Evolutionary conservation across 495 filamentous ascomycete species (phyloP), one percentile per base, ranked within the genome.

Genomic region (Aspergillus nidulans): DNA sequence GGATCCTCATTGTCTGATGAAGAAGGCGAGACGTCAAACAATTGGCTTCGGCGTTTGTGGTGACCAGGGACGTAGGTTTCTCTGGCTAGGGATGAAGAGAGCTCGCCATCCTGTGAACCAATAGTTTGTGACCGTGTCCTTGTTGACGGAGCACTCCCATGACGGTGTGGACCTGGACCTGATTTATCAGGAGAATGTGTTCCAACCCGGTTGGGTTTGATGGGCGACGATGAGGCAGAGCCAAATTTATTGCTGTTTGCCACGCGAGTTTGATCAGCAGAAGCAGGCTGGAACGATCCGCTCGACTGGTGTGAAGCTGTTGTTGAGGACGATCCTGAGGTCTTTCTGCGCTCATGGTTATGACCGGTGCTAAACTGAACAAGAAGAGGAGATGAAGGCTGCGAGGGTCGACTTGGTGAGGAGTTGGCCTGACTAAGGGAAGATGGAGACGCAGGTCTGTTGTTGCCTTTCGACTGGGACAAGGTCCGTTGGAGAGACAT

Each of bases 1-100:
- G 92, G 85, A 32, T 95, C 92, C 66, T 98, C 94, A 58, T 95
- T 97, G 66, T 98, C 94, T 0, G 94, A 98, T 0, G 95, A 97
- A 0, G 94, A 97, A 24, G 94, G 94, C 4, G 95, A 97, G 68
- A 96, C 87, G 65, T 97, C 95, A 61, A 96, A 89, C 7, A 97
- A 85, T 65, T 96, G 92, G 65, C 91, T 97, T 59, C 91, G 82
- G 24, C 92, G 88, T 68, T 97, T 96, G 63, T 91, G 82, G 55
- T 96, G 92, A 25, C 83, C 78, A 0, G 87, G 83, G 6, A 81
- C 59, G 56, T 90, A 83, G 30, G 87, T 73, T 56, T 95, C 85
- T 42, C 84, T 76, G n/a, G 83, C 49, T 9, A 71, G 53, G 6
- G 61, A 63, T 8, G 66, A 66, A 10, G 67, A 67, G 45, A 66